Evolutionary conservation across 148 eudicot species (phyloP), one percentile per base, ranked within the genome.

Genomic region (Cornus controversa): DNA sequence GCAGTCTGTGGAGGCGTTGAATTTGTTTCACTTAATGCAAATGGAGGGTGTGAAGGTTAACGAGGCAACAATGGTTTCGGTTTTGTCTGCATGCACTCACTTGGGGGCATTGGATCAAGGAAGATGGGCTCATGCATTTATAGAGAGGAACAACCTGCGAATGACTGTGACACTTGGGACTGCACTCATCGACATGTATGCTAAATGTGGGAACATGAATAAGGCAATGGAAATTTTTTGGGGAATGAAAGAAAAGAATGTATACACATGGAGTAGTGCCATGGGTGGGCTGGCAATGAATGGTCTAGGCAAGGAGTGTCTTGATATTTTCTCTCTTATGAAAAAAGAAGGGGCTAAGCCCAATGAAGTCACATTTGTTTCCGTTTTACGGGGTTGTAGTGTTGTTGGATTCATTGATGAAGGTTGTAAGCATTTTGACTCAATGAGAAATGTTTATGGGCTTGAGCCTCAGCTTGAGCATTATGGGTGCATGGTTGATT

Each of bases 401-500:
- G 58, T 74, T 8, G 69, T 37, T 16, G 77, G 77, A 63, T 66
- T 63, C 63, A 31, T 74, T 24, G 69, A 74, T 29, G 77, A 62
- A 74, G 77, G 77, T 24, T 8, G 3, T 11, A 37, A 24, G 57
- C 77, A 74, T 63, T 74, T 74, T 18, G 34, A 25, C 23, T 74
- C 77, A 2, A 74, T 74, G 54, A 63, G 24, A 25, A 23, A 74
- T 7, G 69, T 36, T 3, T 74, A 26, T 9, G 77, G 69, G 24
- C 69, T 74, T 24, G 69, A 74, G 57, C 77, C 77, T 23, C 23
- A 60, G 13, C 29, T 63, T 25, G 77, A 74, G 67, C 77, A 74
- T 63, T 74, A 74, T 63, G 77, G 68, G 31, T 74, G 77, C 16
- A 37, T 74, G 77, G 69, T 74, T 36, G 57, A 74, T 25, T 74